A percentile compares a stretch with the other conserved stretches of the same genome.
phyloP scores from a whole-genome alignment of 2,329 filamentous ascomycete species.

The Paradendryphiella salina region DNA sequence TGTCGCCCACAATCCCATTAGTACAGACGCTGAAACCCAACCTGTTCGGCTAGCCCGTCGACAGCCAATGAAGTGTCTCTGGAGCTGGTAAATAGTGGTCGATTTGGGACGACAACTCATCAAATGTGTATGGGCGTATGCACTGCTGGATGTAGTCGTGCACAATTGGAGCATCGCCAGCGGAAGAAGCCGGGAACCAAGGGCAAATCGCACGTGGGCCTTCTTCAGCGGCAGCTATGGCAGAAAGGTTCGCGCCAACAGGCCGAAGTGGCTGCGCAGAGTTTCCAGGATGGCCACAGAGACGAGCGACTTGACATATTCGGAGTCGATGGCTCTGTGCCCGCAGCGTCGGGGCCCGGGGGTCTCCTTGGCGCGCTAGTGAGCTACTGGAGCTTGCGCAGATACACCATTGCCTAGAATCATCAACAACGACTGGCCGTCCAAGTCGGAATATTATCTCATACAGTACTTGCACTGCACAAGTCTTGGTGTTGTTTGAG shows the following conservation, averaged over 20 bases:
- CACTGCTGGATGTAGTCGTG: constrained; percentile 23
- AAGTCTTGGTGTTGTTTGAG: background rate
- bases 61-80: constrained; percentile 36
- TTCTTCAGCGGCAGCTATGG: background rate
- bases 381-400: constrained; percentile 32
- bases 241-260: background rate
- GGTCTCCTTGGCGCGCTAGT: constrained; percentile 22
- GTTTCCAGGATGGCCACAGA: background rate
- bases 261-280: background rate
- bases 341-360: too few relatives aligned
- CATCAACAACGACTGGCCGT: constrained; percentile 23
- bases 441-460: constrained; percentile 3
- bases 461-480: background rate
- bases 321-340: background rate
- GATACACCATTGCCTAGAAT: constrained; percentile 37
- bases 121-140: constrained; percentile 39
- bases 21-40: constrained; percentile 43
- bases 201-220: constrained; percentile 10
- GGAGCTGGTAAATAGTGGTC: constrained; percentile 33
- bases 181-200: constrained; percentile 19
- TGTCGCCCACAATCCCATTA: constrained; percentile 40
- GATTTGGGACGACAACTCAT: constrained; percentile 46
- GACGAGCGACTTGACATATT: background rate
- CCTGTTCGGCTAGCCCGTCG: constrained; percentile 35
- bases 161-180: constrained; percentile 35